phyloP scores from a whole-genome alignment of 148 eudicot genomes.

The Rhododendron henanense region DNA sequence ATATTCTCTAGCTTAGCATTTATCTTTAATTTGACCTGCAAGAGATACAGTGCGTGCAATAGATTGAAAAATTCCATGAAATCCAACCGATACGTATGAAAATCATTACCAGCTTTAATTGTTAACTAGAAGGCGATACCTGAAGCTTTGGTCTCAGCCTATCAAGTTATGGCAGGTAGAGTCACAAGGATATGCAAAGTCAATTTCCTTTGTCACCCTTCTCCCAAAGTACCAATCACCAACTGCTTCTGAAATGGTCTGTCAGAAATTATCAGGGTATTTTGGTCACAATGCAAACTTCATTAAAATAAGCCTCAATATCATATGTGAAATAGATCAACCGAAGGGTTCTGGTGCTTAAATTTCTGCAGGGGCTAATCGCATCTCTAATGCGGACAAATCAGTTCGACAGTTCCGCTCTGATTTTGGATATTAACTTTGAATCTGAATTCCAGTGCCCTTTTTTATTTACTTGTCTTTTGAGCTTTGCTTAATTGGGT shows the following conservation, averaged over 20 bases:
- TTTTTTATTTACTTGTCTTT: background rate
- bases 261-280: constrained; percentile 12
- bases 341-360: background rate
- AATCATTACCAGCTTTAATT: background rate
- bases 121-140: background rate
- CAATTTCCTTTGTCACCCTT: constrained; percentile 49
- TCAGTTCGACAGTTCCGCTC: background rate
- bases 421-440: background rate
- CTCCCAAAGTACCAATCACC: constrained; percentile 89
- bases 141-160: constrained; percentile 9
- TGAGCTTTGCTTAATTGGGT: background rate
- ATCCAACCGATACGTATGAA: background rate
- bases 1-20: background rate
- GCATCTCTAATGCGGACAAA: background rate
- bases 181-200: constrained; percentile 73
- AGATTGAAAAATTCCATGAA: background rate
- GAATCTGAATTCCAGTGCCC: background rate
- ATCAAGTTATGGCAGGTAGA: constrained; percentile 61
- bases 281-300: background rate
- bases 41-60: background rate
- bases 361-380: background rate
- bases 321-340: background rate
- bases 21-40: background rate
- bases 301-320: background rate
- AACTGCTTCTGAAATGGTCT: constrained; percentile 69